These are phyloP conservation scores for Chrysochromulina parva DNA, from an alignment of 78 protist species.

Conservation along the genomic window DNA sequence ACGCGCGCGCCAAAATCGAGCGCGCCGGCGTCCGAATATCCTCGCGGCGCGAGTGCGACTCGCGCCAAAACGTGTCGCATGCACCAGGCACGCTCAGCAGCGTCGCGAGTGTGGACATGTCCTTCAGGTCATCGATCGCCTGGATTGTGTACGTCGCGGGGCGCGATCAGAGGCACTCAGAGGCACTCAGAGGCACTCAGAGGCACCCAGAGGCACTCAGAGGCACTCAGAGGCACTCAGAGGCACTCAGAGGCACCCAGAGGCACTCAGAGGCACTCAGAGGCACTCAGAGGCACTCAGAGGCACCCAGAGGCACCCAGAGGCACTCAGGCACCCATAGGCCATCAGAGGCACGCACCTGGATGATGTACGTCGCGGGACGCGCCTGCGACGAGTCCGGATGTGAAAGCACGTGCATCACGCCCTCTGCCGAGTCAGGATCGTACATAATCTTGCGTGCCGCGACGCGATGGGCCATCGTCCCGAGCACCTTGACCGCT, in stretches of 20 bases:
- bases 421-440: conserved; percentile 2
- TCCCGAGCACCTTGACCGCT: not conserved
- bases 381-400: conserved; percentile 14
- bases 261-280: no score
- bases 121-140: no score
- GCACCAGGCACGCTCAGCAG: not conserved
- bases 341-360: no score
- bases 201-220: no score
- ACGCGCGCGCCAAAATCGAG: not conserved
- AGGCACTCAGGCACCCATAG: no score
- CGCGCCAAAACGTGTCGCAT: conserved; percentile 12
- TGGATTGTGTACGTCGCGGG: not conserved
- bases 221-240: no score
- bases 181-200: no score
- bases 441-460: conserved; percentile 7
- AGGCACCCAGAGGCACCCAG: no score
- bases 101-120: no score
- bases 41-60: not conserved
- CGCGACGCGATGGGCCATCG: not conserved
- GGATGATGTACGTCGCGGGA: not conserved
- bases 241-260: no score
- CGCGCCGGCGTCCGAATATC: not conserved
- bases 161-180: not conserved
- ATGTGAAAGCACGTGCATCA: conserved; percentile 1
- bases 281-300: no score